A percentile compares a stretch with the other conserved stretches of the same genome.
Evolutionary conservation across 768 basidiomycete species (phyloP).

Genomic region (Podaxis sp.): DNA sequence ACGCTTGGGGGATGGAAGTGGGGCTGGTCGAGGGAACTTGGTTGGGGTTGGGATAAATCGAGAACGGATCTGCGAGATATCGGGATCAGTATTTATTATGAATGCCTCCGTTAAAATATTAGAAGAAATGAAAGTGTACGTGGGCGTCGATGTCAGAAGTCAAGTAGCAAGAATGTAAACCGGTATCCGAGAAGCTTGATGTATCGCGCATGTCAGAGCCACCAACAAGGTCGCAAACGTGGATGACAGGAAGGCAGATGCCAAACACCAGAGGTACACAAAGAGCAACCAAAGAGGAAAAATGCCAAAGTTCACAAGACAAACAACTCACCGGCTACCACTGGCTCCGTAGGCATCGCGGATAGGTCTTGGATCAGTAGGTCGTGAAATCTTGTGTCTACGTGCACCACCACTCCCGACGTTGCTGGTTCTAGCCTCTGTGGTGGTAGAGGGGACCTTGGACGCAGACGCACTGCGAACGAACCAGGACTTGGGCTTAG

Average conservation of each 20-base stretch:
- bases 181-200: not conserved
- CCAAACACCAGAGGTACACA: not conserved
- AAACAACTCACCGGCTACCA: conserved; percentile 49
- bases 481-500: conserved; percentile 75
- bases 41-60: conserved; percentile 52
- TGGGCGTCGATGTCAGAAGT: not conserved
- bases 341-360: conserved; percentile 50
- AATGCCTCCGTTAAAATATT: conserved; percentile 1
- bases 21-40: conserved; percentile 41
- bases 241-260: not conserved
- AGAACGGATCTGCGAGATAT: conserved; percentile 54
- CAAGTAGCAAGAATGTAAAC: not conserved
- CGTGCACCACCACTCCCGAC: conserved; percentile 34
- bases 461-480: conserved; percentile 55
- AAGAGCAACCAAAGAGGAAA: not conserved
- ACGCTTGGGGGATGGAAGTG: conserved; percentile 33
- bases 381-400: conserved; percentile 82
- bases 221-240: not conserved
- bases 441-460: conserved; percentile 34
- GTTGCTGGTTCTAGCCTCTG: conserved; percentile 48
- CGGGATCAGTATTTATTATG: not conserved
- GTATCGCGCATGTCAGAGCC: not conserved
- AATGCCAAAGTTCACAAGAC: conserved; percentile 2
- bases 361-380: conserved; percentile 80
- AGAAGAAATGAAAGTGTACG: not conserved